Conservation (phyloP, 805 yeast species). For the Ogataea pilisensis region DNA sequence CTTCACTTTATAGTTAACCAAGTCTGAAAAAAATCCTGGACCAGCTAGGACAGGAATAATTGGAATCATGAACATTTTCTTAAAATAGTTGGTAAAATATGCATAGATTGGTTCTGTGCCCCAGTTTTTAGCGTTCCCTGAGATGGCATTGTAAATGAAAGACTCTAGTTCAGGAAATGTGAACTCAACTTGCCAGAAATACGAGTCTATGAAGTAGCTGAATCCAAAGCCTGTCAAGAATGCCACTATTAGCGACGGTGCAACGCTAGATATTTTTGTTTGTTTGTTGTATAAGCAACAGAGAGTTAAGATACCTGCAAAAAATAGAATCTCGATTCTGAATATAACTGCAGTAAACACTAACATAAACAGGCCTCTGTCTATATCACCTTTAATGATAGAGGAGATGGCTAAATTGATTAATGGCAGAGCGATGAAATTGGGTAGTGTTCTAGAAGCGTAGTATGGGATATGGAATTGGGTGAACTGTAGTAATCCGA, state of each 20-base stretch:
- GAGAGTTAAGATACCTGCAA: conserved; percentile 47
- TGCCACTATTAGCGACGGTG: conserved; percentile 46
- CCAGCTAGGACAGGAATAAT: conserved; percentile 37
- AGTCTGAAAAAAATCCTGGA: conserved; percentile 30
- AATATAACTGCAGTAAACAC: conserved; percentile 65
- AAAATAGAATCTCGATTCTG: conserved; percentile 63
- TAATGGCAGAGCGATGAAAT: conserved; percentile 75
- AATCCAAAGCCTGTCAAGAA: conserved; percentile 44
- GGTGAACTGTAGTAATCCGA: conserved; percentile 49
- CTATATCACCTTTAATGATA: conserved; percentile 45
- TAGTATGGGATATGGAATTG: conserved; percentile 83
- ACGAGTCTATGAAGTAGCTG: conserved; percentile 59
- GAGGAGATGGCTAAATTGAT: conserved; percentile 52
- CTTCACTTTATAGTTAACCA: conserved; percentile 25
- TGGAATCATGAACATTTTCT: conserved; percentile 43
- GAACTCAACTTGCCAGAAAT: conserved; percentile 58
- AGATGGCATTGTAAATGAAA: conserved; percentile 69
- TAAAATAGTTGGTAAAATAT: conserved; percentile 57
- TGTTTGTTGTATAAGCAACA: conserved; percentile 46
- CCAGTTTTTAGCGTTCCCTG: conserved; percentile 75
- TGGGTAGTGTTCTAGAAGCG: conserved; percentile 84
- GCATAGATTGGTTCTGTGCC: conserved; percentile 74
- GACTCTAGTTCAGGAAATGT: conserved; percentile 70
- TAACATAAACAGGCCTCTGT: conserved; percentile 47
- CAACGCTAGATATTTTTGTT: conserved; percentile 36